Evolutionary conservation across 768 basidiomycete species (phyloP), one percentile per base, ranked within the genome.

Genomic region (Pseudohyphozyma bogoriensis): DNA sequence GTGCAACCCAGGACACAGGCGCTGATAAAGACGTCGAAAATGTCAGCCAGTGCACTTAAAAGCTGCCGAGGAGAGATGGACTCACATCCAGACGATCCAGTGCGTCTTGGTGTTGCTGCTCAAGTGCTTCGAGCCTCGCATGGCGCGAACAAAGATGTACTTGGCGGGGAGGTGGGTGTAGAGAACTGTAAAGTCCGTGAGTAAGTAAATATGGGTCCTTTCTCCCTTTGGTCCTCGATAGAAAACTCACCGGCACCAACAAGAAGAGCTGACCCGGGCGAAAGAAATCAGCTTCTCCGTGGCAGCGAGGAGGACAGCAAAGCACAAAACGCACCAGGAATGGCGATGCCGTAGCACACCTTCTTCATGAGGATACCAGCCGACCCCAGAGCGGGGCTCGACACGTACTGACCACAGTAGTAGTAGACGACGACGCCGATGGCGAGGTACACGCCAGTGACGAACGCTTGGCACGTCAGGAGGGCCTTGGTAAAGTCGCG

Each of bases 401-500:
- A 66, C 40, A 71, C 63, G 49, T 65, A 69, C 36, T 68, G 63
- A 0, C 66, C 66, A 32, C 58, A 59, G 68, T 59, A 73, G 52
- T 60, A 57, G 62, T 73, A 75, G 1, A 73, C 70, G 31, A 72
- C 69, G 32, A 70, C 56, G 15, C 67, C 69, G 55, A 74, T 60
- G 45, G 62, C 49, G 45, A 60, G 22, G 63, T 68, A 69, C 51
- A 63, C 60, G 29, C 32, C 31, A 6, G 62, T 72, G 46, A 72
- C 64, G 58, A 72, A 63, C 9, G 57, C 47, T 60, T 72, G 70
- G 47, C 67, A 69, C 12, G 65, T 54, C 45, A 71, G 51, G 49
- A 74, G 61, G 20, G 67, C 60, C 55, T 69, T 71, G 46, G 68
- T 72, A 68, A 70, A 75, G 51, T 73, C 68, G 33, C 64, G 60